These are phyloP conservation scores for Suillus hirtellus DNA, from an alignment of 768 basidiomycete species.

Conservation along the genomic window DNA sequence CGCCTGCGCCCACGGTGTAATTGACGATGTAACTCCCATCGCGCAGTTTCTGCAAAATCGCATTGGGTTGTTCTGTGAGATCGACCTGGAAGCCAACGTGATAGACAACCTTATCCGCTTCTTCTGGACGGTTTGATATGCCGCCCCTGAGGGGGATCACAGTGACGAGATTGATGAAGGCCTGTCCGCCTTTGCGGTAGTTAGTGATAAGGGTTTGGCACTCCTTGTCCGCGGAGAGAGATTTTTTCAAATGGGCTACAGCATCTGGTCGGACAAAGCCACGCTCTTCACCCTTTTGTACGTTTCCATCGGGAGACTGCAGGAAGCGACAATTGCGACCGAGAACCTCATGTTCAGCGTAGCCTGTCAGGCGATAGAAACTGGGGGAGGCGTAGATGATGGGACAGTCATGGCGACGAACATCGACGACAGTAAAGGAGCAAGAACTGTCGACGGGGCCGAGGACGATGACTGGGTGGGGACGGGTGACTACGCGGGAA, in stretches of 20 bases:
- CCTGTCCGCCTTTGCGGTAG: conserved; percentile 78
- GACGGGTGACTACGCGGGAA: conserved; percentile 71
- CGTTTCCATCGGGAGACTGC: conserved; percentile 69
- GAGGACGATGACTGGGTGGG: conserved; percentile 71
- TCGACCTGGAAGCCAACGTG: conserved; percentile 97
- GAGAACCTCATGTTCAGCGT: conserved; percentile 71
- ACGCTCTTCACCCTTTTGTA: conserved; percentile 53
- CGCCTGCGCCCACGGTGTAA: conserved; percentile 37
- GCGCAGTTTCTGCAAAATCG: conserved; percentile 74
- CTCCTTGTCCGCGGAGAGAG: conserved; percentile 75
- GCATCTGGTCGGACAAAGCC: conserved; percentile 63
- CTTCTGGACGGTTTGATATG: conserved; percentile 43
- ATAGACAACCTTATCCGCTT: conserved; percentile 73
- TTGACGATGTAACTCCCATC: conserved; percentile 79
- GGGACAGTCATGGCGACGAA: conserved; percentile 76
- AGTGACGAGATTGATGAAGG: conserved; percentile 92
- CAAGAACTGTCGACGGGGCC: conserved; percentile 93
- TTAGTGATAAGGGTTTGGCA: conserved; percentile 88
- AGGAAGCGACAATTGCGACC: conserved; percentile 92
- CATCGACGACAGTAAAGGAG: conserved; percentile 90
- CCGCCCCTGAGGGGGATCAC: conserved; percentile 84
- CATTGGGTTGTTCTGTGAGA: conserved; percentile 81
- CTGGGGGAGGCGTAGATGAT: conserved; percentile 90
- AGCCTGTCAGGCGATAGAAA: conserved; percentile 79
- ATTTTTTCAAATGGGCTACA: conserved; percentile 67